Percentiles rank a stretch among this genome's conserved stretches.
phyloP scores from a whole-genome alignment of 768 basidiomycete species.

The Hirschioporus abietinus region DNA sequence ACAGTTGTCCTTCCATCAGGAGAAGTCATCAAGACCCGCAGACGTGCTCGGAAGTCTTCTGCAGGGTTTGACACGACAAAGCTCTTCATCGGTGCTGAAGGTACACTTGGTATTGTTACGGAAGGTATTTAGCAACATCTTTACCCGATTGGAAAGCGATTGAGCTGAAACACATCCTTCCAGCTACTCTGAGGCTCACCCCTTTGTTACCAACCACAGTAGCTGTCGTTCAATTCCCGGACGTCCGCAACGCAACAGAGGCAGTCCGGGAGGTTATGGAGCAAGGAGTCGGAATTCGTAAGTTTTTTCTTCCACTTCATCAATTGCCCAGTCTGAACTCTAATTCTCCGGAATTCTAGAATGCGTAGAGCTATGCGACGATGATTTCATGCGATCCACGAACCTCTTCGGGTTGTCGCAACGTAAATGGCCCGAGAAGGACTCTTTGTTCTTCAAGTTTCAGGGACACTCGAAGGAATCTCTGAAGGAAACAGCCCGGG shows the following conservation, averaged over 20 bases:
- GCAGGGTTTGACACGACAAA: conserved; percentile 86
- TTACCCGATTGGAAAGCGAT: neutral
- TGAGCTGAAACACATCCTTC: neutral
- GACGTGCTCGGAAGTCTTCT: conserved; percentile 73
- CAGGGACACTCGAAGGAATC: conserved; percentile 61
- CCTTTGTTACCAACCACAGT: conserved; percentile 80
- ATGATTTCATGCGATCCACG: conserved; percentile 43
- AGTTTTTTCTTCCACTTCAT: conserved; percentile 21
- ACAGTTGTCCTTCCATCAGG: conserved; percentile 88
- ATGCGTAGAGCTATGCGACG: conserved; percentile 82
- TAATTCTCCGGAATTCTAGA: conserved; percentile 34
- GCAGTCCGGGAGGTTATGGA: conserved; percentile 72
- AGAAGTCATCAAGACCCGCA: conserved; percentile 85
- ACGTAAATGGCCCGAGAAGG: conserved; percentile 54
- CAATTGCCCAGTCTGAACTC: neutral
- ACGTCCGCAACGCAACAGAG: conserved; percentile 67
- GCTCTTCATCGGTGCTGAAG: conserved; percentile 79
- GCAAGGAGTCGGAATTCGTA: conserved; percentile 72
- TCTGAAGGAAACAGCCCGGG: conserved; percentile 54
- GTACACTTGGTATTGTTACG: conserved; percentile 53
- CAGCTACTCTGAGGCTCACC: conserved; percentile 76
- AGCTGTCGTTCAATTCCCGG: conserved; percentile 76
- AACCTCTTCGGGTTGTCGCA: conserved; percentile 21
- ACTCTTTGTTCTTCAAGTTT: conserved; percentile 84
- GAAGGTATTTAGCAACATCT: conserved; percentile 45